These are phyloP conservation scores for Zychaea mexicana DNA, from an alignment of 371 early-diverging fungal species.

Conservation along the genomic window DNA sequence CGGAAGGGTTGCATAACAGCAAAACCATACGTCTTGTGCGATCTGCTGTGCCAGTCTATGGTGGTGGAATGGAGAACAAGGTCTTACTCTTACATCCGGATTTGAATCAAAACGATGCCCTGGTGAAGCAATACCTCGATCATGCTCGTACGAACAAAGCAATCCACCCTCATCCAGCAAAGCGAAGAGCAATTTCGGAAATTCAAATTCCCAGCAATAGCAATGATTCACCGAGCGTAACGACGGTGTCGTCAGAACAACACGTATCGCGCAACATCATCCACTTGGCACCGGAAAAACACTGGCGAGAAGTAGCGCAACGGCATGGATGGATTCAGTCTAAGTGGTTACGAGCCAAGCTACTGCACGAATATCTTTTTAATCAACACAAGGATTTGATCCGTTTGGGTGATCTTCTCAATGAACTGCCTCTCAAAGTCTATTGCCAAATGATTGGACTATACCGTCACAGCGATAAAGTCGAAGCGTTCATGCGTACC, in stretches of 20 bases:
- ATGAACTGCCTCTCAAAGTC: slow-evolving; percentile 15
- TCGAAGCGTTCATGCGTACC: slow-evolving; percentile 14
- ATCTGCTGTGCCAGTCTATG: slow-evolving; percentile 5
- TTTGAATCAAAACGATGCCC: slow-evolving; percentile 7
- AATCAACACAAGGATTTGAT: not conserved
- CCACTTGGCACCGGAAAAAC: slow-evolving; percentile 4
- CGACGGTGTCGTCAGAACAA: not conserved
- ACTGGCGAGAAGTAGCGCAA: slow-evolving; percentile 17
- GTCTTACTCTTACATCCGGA: slow-evolving; percentile 17
- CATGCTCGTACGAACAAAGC: not conserved
- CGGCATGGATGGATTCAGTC: slow-evolving; percentile 27
- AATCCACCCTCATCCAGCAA: not conserved
- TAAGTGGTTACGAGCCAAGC: slow-evolving; percentile 23
- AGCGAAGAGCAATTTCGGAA: not conserved
- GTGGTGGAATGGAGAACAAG: slow-evolving; percentile 16
- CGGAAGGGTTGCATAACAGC: slow-evolving; percentile 4
- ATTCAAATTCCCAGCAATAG: not conserved
- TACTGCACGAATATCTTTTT: slow-evolving; percentile 19
- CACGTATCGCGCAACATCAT: not conserved
- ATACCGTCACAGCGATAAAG: not conserved
- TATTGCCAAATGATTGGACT: slow-evolving; percentile 17
- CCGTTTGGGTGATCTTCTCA: slow-evolving; percentile 4
- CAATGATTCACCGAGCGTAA: not conserved
- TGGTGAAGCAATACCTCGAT: slow-evolving; percentile 14
- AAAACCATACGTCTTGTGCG: slow-evolving; percentile 8